Base-by-base conservation (phyloP, 129 eudicot genomes). In the Flaveria robusta region DNA sequence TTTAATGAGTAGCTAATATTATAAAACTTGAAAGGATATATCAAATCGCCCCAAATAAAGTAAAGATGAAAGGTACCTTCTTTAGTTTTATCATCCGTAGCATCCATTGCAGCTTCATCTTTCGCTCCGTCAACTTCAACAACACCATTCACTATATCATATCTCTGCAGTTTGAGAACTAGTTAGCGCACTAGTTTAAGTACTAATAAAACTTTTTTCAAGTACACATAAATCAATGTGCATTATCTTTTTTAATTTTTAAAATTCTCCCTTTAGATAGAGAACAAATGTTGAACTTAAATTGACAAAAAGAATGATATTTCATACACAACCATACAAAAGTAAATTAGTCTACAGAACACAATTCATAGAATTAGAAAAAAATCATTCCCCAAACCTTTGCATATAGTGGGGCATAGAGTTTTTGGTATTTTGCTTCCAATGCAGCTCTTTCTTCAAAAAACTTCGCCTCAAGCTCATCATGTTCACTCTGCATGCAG, bases 371-470 rank as follows among this genome's bases (percentile, higher is more conserved):
- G 13, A 55, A 46, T 15, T 22, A 70, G 55, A 47, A n/a, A 15
- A 51, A 51, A 8, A 9, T 71, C 45, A 51, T 52, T 22, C 45
- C 34, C 5, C 74, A 69, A 22, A 88, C 97, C 91, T 88, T 86
- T 15, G 86, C 49, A 71, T 91, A 91, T 9, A 88, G 60, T 12
- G 97, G 97, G 45, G 90, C 88, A 80, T 91, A 91, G 4, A 91
- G 89, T 65, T 88, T 88, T 59, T 88, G 95, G 81, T 88, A 91
- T 77, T 87, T 91, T 62, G 95, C 92, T 82, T 91, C 95, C 42
- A 91, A 89, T 4, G 88, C 89, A 16, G 95, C 97, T 81, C 89
- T 86, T 83, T 91, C 97, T 80, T 85, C 97, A 54, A 85, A 86
- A 71, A 91, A 88, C 63, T 88, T 88, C 0, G 95, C 92, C 84